Base-by-base conservation (phyloP, 768 basidiomycete species). In the Pisolithus sp. region DNA sequence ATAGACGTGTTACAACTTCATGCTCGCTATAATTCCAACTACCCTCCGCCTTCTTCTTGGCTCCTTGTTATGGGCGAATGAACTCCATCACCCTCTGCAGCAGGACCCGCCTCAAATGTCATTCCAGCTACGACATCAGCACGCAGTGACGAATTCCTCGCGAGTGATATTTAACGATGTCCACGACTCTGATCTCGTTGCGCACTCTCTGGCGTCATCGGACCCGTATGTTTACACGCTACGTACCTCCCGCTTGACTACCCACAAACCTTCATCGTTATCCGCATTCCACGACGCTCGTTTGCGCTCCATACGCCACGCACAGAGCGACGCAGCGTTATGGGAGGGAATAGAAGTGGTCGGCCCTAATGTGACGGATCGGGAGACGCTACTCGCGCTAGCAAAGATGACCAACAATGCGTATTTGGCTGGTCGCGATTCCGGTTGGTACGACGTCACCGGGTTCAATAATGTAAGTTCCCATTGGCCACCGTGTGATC, bases 371-470 rank as follows among this genome's bases (percentile, higher is more conserved):
- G 76, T 88, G 4, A 71, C 73, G 17, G 81, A 83, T 59, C 78
- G 87, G 31, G 77, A 83, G 59, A 86, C 90, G 1, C 67, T 97
- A 7, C 75, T 83, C 12, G 71, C 80, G 24, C 74, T 97, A 15
- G 93, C 89, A 18, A 92, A 88, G 79, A 97, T 98, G 89, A 81
- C 87, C 10, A 81, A 75, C 52, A 92, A 96, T 63, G 84, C 93
- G 2, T 97, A 97, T 63, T 68, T 70, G 4, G 66, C 74, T 15
- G 75, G 69, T 4, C 71, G 69, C 3, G 75, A 79, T 28, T 68
- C 65, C 24, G 74, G 71, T 9, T 97, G 93, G 93, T 94, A 90
- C 60, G 76, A 78, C 20, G 55, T 90, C 12, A 76, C 76, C 0
- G 72, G 76, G 3, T 94, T 84, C 81, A 83, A 85, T 59, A 68